These are phyloP conservation scores for Globisporangium uncinulatum DNA, from an alignment of 352 stramenopile species.

Conservation along the genomic window DNA sequence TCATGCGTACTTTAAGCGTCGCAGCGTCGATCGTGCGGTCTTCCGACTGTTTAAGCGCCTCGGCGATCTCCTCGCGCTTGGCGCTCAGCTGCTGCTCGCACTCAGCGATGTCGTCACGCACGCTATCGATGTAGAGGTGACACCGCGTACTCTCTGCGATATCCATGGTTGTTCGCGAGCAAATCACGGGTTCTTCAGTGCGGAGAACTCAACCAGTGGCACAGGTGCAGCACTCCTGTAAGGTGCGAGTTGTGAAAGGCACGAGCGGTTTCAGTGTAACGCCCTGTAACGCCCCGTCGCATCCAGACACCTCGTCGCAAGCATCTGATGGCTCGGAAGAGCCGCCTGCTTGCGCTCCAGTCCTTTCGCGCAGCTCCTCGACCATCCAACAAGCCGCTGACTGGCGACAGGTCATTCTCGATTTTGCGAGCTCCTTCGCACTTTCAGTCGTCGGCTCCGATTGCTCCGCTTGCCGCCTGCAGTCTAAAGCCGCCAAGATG, in stretches of 20 bases:
- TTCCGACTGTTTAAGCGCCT: conserved; percentile 34
- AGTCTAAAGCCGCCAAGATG: not conserved
- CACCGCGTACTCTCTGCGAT: conserved; percentile 24
- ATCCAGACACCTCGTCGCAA: not conserved
- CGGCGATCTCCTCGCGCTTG: conserved; percentile 29
- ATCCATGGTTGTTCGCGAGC: conserved; percentile 25
- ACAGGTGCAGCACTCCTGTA: not conserved
- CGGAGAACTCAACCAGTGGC: not conserved
- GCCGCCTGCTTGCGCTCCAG: not conserved
- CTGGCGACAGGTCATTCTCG: conserved; percentile 1
- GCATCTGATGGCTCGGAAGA: not conserved
- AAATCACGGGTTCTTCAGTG: no score
- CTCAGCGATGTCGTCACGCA: conserved; percentile 28
- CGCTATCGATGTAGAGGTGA: conserved; percentile 32
- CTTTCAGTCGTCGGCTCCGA: not conserved
- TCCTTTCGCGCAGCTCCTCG: no score
- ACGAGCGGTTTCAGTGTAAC: no score
- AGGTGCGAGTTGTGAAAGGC: no score
- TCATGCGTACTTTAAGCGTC: conserved; percentile 39
- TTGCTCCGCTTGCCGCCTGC: not conserved
- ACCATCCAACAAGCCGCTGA: no score
- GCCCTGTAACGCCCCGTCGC: no score
- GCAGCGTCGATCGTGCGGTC: conserved; percentile 47
- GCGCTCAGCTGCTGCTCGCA: conserved; percentile 28
- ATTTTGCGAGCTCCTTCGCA: conserved; percentile 1